Percentiles rank a stretch among this genome's conserved stretches.
Conservation (phyloP, 331 rosid genomes). For the Pyracantha coccinea region DNA sequence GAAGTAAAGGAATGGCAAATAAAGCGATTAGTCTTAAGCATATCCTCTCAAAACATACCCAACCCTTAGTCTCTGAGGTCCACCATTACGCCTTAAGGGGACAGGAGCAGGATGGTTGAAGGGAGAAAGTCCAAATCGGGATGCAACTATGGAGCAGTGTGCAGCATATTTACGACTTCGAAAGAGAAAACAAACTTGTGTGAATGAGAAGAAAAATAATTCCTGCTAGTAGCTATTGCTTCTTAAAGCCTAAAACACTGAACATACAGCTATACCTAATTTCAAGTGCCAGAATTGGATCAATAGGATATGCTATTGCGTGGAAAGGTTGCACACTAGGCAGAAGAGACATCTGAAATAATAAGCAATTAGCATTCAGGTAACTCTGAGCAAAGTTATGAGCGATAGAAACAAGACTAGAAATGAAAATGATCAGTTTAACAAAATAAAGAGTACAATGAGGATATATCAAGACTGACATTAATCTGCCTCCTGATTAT, state of each 20-base stretch:
- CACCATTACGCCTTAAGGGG: conserved; percentile 63
- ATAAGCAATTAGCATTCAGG: conserved; percentile 4
- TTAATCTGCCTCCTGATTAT: conserved; percentile 85
- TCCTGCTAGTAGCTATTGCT: not conserved
- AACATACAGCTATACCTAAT: conserved; percentile 45
- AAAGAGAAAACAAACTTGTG: conserved; percentile 5
- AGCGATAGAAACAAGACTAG: not conserved
- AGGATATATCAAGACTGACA: conserved; percentile 35
- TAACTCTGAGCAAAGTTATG: not conserved
- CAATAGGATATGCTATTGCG: conserved; percentile 98
- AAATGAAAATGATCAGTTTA: not conserved
- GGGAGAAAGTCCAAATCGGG: conserved; percentile 75
- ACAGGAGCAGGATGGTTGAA: conserved; percentile 70
- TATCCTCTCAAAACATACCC: conserved; percentile 51
- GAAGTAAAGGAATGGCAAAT: not conserved
- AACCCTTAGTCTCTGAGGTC: conserved; percentile 63
- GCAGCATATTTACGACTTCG: conserved; percentile 90
- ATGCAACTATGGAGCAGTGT: conserved; percentile 89
- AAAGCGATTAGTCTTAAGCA: not conserved
- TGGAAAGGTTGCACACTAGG: conserved; percentile 99
- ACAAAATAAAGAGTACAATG: not conserved
- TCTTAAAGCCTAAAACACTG: not conserved
- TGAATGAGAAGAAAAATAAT: not conserved
- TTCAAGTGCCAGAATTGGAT: conserved; percentile 91
- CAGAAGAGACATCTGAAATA: conserved; percentile 78